Conservation (phyloP, 768 basidiomycete species). For the Hemileccinum rubropunctum region DNA sequence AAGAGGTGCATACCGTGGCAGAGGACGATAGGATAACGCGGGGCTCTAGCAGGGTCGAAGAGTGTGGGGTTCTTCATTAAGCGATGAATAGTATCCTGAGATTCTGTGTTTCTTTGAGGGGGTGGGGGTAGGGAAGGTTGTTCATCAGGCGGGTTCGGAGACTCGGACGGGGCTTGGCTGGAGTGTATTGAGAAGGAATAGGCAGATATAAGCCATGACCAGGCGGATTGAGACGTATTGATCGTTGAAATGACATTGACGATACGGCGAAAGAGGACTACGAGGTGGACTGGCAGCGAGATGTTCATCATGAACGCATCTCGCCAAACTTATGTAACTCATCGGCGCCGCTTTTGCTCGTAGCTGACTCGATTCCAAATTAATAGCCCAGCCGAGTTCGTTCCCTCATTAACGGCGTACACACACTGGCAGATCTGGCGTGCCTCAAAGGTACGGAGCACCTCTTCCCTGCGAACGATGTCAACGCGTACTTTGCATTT, state of each 20-base stretch:
- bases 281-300: slow-evolving; percentile 57
- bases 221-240: slow-evolving; percentile 1
- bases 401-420: no score
- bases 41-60: slow-evolving; percentile 71
- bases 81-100: slow-evolving; percentile 57
- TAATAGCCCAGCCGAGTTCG: no score
- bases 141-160: slow-evolving; percentile 11
- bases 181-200: slow-evolving; percentile 1
- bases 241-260: slow-evolving; percentile 49
- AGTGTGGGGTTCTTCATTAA: slow-evolving; percentile 76
- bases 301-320: slow-evolving; percentile 35
- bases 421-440: no score
- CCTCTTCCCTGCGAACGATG: no score
- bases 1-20: slow-evolving; percentile 69
- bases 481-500: no score
- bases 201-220: slow-evolving; percentile 16
- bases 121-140: background rate
- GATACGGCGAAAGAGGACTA: slow-evolving; percentile 59
- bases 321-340: slow-evolving; percentile 10
- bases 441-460: no score
- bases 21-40: slow-evolving; percentile 90
- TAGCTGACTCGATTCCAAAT: background rate
- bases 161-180: background rate
- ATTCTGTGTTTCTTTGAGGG: slow-evolving; percentile 13
- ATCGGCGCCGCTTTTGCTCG: no score